Base-by-base conservation (phyloP, 805 yeast species). In the Candida insectorum region DNA sequence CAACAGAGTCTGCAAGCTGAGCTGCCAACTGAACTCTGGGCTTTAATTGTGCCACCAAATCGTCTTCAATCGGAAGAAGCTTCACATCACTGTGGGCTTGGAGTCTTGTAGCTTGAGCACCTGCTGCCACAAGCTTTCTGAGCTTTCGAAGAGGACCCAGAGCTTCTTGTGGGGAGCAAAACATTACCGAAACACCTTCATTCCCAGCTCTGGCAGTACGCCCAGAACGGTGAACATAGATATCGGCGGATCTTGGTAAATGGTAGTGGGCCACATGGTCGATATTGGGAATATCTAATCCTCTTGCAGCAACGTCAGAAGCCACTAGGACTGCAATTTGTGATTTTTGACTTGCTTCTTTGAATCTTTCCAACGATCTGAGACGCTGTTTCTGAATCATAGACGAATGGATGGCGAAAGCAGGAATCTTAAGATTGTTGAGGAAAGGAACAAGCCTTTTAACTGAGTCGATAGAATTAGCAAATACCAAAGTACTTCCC, bases 261-360 rank as follows among this genome's bases (percentile, higher is more conserved):
- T 93, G 97, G 53, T 91, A 93, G 58, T 93, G 98, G 14, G 91
- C 85, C 30, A 93, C 97, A 58, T 93, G 97, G 48, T 88, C 81
- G 32, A 93, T 89, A 29, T 74, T 75, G 2, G 95, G 83, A 34
- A 93, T 87, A 69, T 93, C 98, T 39, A 93, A 71, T 39, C 98
- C 98, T 69, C 98, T 77, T 4, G 98, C 98, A 2, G 98, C 98
- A 28, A 93, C 97, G 60, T 93, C 98, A 4, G 97, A 87, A 1
- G 97, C 96, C 33, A 93, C 75, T 35, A 93, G 66, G 3, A 89
- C 89, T 0, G 85, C 69, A 3, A 78, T 64, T 31, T 74, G 72
- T 30, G 68, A 60, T 5, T 62, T 58, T 17, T 47, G 47, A 28
- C 75, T 68, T 13, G 78, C 70, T 29, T 65, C 71, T 44, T 72